Evolutionary conservation across 2,329 filamentous ascomycete species (phyloP), one percentile per base, ranked within the genome.

Genomic region (Periconia sp.): DNA sequence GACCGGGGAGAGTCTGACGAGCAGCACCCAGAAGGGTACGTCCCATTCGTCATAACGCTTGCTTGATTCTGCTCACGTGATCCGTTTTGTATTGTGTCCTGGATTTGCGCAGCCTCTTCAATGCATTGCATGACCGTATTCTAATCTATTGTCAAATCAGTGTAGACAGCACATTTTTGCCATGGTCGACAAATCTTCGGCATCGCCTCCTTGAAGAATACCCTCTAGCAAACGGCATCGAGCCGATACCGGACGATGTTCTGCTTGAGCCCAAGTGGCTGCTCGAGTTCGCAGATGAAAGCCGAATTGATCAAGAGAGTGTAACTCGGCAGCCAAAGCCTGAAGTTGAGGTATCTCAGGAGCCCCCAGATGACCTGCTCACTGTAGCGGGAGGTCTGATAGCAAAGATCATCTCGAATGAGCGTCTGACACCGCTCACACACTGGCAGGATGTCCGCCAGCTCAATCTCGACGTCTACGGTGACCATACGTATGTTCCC

Each of bases 391-490:
- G 74, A 29, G 75, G 80, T 2, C 73, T 83, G 50, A 69, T 67
- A 0, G 87, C 85, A 7, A 79, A 69, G 0, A 65, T 99, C 1
- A 59, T 75, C 1, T 66, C 71, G n/a, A 96, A 95, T 61, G 68
- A 75, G 13, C 82, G 92, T 12, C 69, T 95, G 5, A 99, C 94
- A 0, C 85, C 92, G 0, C 35, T 68, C 1, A 74, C 76, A 1
- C 94, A 99, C 71, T 96, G 90, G 86, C 94, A 99, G 73, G 94
- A 99, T 72, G 92, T 97, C 31, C 87, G 94, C 0, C 82, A 88
- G 38, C 71, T 96, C n/a, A 79, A 76, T 1, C 76, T 97, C 11
- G 76, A 65, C 9, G 70, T 76, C 10, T 57, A 70, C 3, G 64
- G 60, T 32, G 53, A 61, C 2, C 68, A 72, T 65, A 73, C 67